A percentile compares a stretch with the other conserved stretches of the same genome.
phyloP scores from a whole-genome alignment of 768 basidiomycete species.

The Leccinum sublutescens region DNA sequence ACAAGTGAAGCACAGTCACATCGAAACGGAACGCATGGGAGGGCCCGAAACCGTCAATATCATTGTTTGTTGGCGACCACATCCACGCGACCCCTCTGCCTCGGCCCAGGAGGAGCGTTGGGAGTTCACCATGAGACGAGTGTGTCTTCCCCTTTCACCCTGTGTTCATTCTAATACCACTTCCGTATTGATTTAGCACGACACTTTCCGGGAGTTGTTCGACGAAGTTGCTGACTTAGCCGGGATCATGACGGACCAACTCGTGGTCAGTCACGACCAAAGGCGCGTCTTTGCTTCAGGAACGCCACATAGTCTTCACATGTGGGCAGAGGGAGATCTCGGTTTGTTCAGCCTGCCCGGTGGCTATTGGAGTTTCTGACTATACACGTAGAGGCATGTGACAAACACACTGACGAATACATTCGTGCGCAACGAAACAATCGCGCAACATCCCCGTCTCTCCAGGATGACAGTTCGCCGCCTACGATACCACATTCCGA shows the following conservation, averaged over 20 bases:
- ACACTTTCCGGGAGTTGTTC: conserved; percentile 63
- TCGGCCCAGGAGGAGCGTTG: conserved; percentile 40
- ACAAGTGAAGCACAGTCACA: conserved; percentile 26
- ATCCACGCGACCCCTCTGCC: conserved; percentile 50
- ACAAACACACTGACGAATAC: conserved; percentile 61
- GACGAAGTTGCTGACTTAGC: conserved; percentile 65
- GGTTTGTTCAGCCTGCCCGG: conserved; percentile 40
- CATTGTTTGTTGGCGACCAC: conserved; percentile 62
- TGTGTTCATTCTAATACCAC: neutral
- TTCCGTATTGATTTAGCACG: conserved; percentile 42
- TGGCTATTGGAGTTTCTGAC: conserved; percentile 8
- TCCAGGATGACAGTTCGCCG: conserved; percentile 12
- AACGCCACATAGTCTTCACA: conserved; percentile 60
- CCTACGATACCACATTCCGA: conserved; percentile 27
- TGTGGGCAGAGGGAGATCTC: conserved; percentile 68
- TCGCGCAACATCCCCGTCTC: conserved; percentile 25
- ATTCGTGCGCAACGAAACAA: conserved; percentile 42
- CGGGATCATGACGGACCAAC: conserved; percentile 43
- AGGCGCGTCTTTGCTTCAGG: conserved; percentile 68
- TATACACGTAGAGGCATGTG: conserved; percentile 56
- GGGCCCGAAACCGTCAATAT: conserved; percentile 44
- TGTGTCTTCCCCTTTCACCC: conserved; percentile 29
- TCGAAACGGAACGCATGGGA: conserved; percentile 28
- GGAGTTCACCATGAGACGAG: conserved; percentile 59
- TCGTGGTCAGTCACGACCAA: conserved; percentile 61